phyloP scores from a whole-genome alignment of 2,329 filamentous ascomycete species.

The Escovopsis sp. region DNA sequence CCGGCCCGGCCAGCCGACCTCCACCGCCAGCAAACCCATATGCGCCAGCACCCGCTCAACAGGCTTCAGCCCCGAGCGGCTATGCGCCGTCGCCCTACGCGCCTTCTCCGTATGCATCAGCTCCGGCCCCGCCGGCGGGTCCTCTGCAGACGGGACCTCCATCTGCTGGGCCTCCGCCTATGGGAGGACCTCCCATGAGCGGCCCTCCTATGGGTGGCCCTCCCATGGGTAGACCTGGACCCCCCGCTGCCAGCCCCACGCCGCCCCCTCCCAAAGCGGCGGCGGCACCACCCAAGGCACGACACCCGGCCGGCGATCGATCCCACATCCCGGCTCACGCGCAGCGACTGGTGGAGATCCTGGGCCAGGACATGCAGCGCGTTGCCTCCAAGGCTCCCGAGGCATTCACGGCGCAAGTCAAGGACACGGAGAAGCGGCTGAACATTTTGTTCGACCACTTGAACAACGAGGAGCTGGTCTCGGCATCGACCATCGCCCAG shows the following conservation, averaged over 20 bases:
- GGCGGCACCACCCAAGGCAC: slow-evolving; percentile 40
- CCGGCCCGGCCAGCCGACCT: slow-evolving; percentile 24
- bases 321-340: slow-evolving; percentile 73
- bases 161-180: slow-evolving; percentile 16
- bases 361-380: slow-evolving; percentile 74
- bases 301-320: slow-evolving; percentile 72
- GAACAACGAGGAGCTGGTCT: slow-evolving; percentile 86
- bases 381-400: slow-evolving; percentile 74
- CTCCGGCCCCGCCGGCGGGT: slow-evolving; percentile 27
- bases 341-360: slow-evolving; percentile 64
- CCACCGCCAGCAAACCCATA: slow-evolving; percentile 30
- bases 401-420: slow-evolving; percentile 78
- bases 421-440: slow-evolving; percentile 85
- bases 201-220: too few species aligned
- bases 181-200: too few species aligned
- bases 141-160: slow-evolving; percentile 16
- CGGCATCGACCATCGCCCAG: slow-evolving; percentile 59
- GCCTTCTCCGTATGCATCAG: slow-evolving; percentile 25
- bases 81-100: slow-evolving; percentile 19
- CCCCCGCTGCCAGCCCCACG: slow-evolving; percentile 17
- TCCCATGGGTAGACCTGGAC: slow-evolving; percentile 18
- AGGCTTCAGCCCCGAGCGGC: slow-evolving; percentile 23
- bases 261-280: slow-evolving; percentile 33
- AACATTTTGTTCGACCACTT: slow-evolving; percentile 92
- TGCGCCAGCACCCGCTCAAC: slow-evolving; percentile 32